These are phyloP conservation scores for Scheffersomyces cryptocercus DNA, from an alignment of 1,139 yeast species.

Conservation along the genomic window DNA sequence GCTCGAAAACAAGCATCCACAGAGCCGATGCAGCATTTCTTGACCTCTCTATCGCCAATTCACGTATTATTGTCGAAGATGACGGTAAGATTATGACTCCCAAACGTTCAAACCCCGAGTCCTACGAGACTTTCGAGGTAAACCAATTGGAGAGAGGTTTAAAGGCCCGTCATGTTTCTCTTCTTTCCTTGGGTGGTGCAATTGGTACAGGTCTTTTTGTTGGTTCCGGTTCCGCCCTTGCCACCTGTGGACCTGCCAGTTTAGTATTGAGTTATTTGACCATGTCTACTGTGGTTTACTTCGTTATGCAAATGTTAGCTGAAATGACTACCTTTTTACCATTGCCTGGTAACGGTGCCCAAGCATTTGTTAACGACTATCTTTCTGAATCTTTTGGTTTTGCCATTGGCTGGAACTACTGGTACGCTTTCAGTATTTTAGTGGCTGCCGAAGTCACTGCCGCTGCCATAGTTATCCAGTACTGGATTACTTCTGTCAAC, in stretches of 20 bases:
- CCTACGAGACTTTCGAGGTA: constrained; percentile 17
- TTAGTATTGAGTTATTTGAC: constrained; percentile 48
- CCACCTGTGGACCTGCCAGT: constrained; percentile 53
- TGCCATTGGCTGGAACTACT: constrained; percentile 51
- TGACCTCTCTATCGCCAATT: constrained; percentile 34
- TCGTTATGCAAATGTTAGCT: constrained; percentile 58
- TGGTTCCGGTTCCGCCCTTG: constrained; percentile 49
- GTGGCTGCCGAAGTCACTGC: constrained; percentile 55
- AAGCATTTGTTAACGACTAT: constrained; percentile 38
- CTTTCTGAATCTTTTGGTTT: constrained; percentile 41
- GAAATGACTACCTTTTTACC: constrained; percentile 67
- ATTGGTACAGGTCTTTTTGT: constrained; percentile 47
- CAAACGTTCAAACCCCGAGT: constrained; percentile 17
- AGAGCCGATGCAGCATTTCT: constrained; percentile 20
- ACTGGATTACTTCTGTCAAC: constrained; percentile 55
- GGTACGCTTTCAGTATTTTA: constrained; percentile 50
- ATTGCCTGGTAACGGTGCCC: constrained; percentile 45
- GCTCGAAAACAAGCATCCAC: constrained; percentile 8
- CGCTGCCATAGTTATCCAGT: constrained; percentile 52
- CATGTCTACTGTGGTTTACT: constrained; percentile 53
- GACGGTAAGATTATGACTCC: constrained; percentile 28
- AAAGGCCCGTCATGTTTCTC: constrained; percentile 39
- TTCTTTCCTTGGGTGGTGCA: constrained; percentile 42
- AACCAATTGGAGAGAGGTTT: constrained; percentile 34
- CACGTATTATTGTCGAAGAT: constrained; percentile 32